Conservation (phyloP, 2,329 filamentous ascomycete species). For the Chalaropsis ovoidea region DNA sequence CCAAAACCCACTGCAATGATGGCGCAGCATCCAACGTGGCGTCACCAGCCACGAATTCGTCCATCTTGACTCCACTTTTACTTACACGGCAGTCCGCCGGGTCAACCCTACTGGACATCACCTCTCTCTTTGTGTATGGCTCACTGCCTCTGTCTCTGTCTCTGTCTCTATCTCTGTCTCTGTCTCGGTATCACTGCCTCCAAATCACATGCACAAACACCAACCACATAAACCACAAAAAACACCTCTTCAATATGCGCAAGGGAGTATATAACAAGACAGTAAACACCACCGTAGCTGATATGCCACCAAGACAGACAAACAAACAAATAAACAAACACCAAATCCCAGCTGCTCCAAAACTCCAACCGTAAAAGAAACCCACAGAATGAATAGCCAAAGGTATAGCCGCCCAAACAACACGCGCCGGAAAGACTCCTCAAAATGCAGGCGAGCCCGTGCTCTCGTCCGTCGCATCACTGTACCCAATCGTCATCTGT, state of each 20-base stretch:
- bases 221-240: neutral
- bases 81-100: neutral
- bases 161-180: no score
- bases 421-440: no score
- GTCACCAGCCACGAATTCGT: neutral
- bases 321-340: constrained; percentile 7
- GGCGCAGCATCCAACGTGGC: constrained; percentile 9
- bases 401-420: no score
- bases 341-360: neutral
- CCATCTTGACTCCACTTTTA: neutral
- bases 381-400: no score
- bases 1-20: neutral
- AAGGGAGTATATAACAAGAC: neutral
- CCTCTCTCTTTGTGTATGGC: no score
- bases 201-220: neutral
- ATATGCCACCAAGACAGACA: neutral
- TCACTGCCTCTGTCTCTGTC: no score
- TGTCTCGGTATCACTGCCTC: no score
- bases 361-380: no score
- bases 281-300: neutral
- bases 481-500: neutral
- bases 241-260: neutral
- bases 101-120: neutral
- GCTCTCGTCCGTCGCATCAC: constrained; percentile 2
- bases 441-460: neutral